Conservation (phyloP, 1,284 basidiomycete species). For the Ceratorhiza oryzae-sativae region DNA sequence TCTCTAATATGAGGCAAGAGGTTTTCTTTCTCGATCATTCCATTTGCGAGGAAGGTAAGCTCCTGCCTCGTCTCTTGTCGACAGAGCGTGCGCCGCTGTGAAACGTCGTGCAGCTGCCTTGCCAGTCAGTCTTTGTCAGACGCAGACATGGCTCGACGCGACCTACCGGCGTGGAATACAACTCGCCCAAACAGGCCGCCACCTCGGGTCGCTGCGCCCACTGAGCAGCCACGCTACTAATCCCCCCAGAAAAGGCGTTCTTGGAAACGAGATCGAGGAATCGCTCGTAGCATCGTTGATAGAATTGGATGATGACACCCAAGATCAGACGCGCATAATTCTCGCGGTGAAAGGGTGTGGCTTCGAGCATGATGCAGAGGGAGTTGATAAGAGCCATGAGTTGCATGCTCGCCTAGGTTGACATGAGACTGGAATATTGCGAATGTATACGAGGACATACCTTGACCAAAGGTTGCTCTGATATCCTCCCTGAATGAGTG, state of each 20-base stretch:
- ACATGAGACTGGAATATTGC: not conserved
- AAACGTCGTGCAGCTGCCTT: conserved; percentile 42
- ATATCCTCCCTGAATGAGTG: conserved; percentile 53
- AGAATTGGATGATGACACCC: conserved; percentile 96
- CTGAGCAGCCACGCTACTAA: conserved; percentile 67
- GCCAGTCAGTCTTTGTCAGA: not conserved
- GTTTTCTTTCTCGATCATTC: conserved; percentile 65
- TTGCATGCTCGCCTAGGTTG: conserved; percentile 74
- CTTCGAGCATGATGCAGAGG: conserved; percentile 88
- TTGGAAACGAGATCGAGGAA: conserved; percentile 78
- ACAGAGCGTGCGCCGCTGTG: conserved; percentile 54
- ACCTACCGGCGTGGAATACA: conserved; percentile 53
- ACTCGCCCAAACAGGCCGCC: conserved; percentile 62
- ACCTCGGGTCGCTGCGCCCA: conserved; percentile 90
- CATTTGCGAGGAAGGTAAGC: conserved; percentile 64
- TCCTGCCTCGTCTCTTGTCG: conserved; percentile 81
- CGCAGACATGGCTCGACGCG: not conserved
- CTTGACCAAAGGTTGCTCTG: conserved; percentile 78
- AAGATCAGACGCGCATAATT: conserved; percentile 94
- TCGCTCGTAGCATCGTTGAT: conserved; percentile 88
- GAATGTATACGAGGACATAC: conserved; percentile 53
- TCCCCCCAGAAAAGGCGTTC: conserved; percentile 50
- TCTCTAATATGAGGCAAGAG: conserved; percentile 78
- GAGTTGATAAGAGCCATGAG: conserved; percentile 92
- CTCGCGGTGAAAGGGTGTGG: conserved; percentile 95